These are phyloP conservation scores for Colletotrichum salicis DNA, from an alignment of 2,329 filamentous ascomycete genomes.

Conservation along the genomic window DNA sequence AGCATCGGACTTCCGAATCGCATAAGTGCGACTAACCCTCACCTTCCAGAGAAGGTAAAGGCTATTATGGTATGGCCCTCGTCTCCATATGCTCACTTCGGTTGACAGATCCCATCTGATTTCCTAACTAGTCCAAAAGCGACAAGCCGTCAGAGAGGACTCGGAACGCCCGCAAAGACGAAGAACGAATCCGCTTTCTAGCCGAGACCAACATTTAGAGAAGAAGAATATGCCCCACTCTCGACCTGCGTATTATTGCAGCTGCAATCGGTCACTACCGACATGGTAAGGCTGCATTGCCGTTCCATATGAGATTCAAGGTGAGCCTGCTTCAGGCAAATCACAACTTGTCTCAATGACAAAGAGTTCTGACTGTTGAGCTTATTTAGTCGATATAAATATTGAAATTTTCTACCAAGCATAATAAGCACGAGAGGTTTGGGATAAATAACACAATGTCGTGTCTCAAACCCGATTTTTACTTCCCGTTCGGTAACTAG, in stretches of 20 bases:
- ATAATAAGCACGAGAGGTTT: not conserved
- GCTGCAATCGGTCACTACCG: not conserved
- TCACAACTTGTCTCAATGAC: not conserved
- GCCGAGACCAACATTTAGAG: not conserved
- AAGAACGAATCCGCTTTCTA: not conserved
- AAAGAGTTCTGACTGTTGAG: not conserved
- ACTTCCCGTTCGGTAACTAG: not conserved
- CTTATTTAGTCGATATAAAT: not conserved
- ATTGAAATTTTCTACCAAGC: not conserved
- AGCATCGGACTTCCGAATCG: constrained; percentile 6
- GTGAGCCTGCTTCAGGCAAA: not conserved
- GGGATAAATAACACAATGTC: no score
- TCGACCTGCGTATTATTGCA: not conserved
- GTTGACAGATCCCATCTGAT: not conserved
- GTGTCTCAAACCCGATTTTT: not conserved
- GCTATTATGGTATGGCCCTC: not conserved
- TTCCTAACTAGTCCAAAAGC: not conserved
- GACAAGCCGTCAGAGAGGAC: not conserved
- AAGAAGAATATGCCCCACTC: not conserved
- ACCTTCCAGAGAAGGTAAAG: constrained; percentile 7
- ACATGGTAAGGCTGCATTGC: constrained; percentile 4
- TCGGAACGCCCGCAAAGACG: not conserved
- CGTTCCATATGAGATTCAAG: not conserved
- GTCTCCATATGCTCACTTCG: not conserved
- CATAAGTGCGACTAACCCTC: not conserved